Conservation (phyloP, 2,329 filamentous ascomycete species). For the Leptographium galeiforme region DNA sequence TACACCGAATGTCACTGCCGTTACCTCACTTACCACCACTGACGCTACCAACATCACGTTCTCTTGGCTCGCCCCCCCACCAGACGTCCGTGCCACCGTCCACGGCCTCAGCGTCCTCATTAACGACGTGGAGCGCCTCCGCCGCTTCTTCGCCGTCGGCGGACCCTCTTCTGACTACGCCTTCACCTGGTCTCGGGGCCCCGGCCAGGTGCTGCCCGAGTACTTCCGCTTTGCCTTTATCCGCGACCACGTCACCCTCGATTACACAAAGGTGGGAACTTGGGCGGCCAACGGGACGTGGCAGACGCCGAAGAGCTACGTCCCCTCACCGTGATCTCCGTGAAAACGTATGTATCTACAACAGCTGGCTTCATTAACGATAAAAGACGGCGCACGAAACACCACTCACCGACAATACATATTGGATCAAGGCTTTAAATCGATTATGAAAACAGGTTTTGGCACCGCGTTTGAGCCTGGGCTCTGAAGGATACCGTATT, state of each 20-base stretch:
- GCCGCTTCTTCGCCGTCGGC: constrained; percentile 49
- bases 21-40: background rate
- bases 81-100: constrained; percentile 38
- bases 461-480: too few species aligned
- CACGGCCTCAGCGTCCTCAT: constrained; percentile 67
- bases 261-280: constrained; percentile 63
- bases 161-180: constrained; percentile 7
- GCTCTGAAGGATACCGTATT: too few species aligned
- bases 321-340: too few species aligned
- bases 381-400: too few species aligned
- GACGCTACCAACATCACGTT: constrained; percentile 43
- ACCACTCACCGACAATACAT: too few species aligned
- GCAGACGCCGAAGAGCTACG: background rate
- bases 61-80: constrained; percentile 27
- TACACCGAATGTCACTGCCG: constrained; percentile 30
- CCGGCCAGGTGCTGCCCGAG: constrained; percentile 38
- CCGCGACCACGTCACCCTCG: constrained; percentile 47
- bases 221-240: constrained; percentile 71
- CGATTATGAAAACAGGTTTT: too few species aligned
- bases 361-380: too few species aligned
- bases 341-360: too few species aligned
- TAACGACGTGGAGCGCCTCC: constrained; percentile 72
- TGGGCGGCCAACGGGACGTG: constrained; percentile 45
- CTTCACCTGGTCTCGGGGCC: constrained; percentile 49
- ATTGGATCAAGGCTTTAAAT: too few species aligned